A percentile compares a stretch with the other conserved stretches of the same genome.
These are phyloP conservation scores for Naematelia encephala DNA, from an alignment of 768 basidiomycete genomes.

Conservation along the genomic window DNA sequence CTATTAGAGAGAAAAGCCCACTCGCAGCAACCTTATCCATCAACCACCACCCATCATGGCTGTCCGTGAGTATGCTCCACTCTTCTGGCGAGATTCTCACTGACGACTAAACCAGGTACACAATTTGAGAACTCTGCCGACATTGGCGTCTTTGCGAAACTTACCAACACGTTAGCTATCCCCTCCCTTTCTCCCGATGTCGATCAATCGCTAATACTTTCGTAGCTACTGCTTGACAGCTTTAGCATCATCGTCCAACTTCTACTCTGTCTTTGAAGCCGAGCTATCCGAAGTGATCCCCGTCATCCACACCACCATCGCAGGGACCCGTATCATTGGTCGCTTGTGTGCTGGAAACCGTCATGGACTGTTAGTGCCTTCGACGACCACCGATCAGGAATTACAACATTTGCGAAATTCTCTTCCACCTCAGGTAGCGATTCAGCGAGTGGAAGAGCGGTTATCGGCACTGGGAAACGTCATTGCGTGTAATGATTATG, in stretches of 20 bases:
- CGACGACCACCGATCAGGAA: slow-evolving; percentile 95
- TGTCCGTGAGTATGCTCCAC: slow-evolving; percentile 57
- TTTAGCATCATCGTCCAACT: slow-evolving; percentile 92
- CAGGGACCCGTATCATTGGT: slow-evolving; percentile 88
- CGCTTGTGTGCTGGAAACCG: slow-evolving; percentile 92
- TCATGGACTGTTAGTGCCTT: slow-evolving; percentile 93
- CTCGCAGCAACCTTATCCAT: no score
- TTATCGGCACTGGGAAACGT: slow-evolving; percentile 97
- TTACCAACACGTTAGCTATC: slow-evolving; percentile 68
- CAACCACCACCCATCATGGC: slow-evolving; percentile 66
- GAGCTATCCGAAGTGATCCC: slow-evolving; percentile 90
- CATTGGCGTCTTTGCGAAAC: slow-evolving; percentile 93
- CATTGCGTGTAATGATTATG: slow-evolving; percentile 96
- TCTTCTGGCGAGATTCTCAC: slow-evolving; percentile 1
- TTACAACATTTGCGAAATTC: slow-evolving; percentile 95
- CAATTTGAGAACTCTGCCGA: slow-evolving; percentile 94
- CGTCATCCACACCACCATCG: slow-evolving; percentile 93
- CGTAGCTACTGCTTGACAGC: slow-evolving; percentile 86
- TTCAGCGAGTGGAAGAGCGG: slow-evolving; percentile 95
- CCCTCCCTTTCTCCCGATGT: neutral
- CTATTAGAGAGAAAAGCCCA: no score
- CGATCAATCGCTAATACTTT: neutral
- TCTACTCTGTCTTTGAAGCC: slow-evolving; percentile 95
- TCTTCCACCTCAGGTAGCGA: slow-evolving; percentile 84
- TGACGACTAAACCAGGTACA: slow-evolving; percentile 60